Percentiles rank a stretch among this genome's conserved stretches.
phyloP scores from a whole-genome alignment of 495 filamentous ascomycete species.

The Cryomyces minteri region DNA sequence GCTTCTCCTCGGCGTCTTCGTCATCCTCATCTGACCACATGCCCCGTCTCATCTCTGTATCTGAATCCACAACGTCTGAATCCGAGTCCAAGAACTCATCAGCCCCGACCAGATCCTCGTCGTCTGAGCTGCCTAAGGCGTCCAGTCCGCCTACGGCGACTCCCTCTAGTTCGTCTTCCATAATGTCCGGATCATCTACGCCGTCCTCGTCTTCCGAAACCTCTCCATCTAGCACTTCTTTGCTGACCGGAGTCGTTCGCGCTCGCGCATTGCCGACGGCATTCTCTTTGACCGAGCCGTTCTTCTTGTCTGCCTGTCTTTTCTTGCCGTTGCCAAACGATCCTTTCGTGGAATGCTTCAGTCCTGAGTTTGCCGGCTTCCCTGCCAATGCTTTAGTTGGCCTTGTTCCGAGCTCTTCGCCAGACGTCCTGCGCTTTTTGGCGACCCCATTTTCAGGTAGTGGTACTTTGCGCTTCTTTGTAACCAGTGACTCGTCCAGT shows the following conservation, averaged over 20 bases:
- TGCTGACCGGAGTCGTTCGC: not conserved
- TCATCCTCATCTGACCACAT: constrained; percentile 93
- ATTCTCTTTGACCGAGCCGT: not conserved
- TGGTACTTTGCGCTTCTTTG: constrained; percentile 58
- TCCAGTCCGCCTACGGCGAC: constrained; percentile 19
- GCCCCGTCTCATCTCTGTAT: constrained; percentile 23
- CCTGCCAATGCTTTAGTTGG: constrained; percentile 19
- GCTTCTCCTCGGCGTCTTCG: constrained; percentile 70
- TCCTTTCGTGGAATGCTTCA: constrained; percentile 19
- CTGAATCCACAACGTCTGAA: constrained; percentile 21
- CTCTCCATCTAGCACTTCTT: constrained; percentile 10
- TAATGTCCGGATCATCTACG: constrained; percentile 22
- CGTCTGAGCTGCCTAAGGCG: constrained; percentile 24
- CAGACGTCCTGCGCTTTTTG: constrained; percentile 51
- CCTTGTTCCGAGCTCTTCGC: constrained; percentile 20
- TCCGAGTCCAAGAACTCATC: constrained; percentile 37
- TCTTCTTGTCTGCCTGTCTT: not conserved
- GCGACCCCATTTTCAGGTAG: constrained; percentile 20
- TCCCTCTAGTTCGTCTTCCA: constrained; percentile 26
- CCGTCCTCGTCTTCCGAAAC: constrained; percentile 16
- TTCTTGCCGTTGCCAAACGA: constrained; percentile 2
- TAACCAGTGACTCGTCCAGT: constrained; percentile 61
- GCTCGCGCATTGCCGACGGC: not conserved
- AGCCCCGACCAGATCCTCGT: constrained; percentile 26
- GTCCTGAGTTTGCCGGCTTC: constrained; percentile 14